phyloP scores from a whole-genome alignment of 2,329 filamentous ascomycete species.

The Penicillium sp. region DNA sequence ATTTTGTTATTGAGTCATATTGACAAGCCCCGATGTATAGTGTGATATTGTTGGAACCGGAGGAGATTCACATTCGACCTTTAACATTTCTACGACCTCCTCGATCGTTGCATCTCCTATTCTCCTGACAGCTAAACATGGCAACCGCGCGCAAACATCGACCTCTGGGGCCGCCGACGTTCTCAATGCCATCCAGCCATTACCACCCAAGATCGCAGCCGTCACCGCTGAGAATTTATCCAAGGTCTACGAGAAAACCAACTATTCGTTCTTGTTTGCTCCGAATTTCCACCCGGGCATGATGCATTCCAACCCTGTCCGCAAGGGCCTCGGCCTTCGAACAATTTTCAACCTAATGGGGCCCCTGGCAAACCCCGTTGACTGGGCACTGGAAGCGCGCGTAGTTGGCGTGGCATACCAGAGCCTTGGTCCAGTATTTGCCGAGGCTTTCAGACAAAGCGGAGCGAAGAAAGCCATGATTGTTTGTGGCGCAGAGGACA shows the following conservation, averaged over 20 bases:
- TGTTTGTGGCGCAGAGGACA: conserved; percentile 89
- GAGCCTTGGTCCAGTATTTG: conserved; percentile 84
- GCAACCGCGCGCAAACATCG: conserved; percentile 91
- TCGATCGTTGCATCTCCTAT: conserved; percentile 87
- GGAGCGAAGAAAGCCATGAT: conserved; percentile 82
- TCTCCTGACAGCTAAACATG: conserved; percentile 88
- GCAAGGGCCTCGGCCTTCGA: conserved; percentile 85
- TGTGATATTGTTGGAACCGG: conserved; percentile 97
- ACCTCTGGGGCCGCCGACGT: conserved; percentile 95
- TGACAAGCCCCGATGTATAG: conserved; percentile 35
- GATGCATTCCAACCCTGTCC: conserved; percentile 80
- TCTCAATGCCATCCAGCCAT: conserved; percentile 71
- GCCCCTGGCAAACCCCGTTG: conserved; percentile 85
- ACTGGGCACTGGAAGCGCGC: conserved; percentile 80
- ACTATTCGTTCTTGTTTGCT: conserved; percentile 94
- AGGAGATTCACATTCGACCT: conserved; percentile 94
- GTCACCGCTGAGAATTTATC: conserved; percentile 71
- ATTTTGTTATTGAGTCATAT: background rate
- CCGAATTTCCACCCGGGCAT: conserved; percentile 96
- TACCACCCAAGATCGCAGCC: conserved; percentile 69
- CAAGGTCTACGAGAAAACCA: conserved; percentile 72
- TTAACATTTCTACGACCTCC: conserved; percentile 95
- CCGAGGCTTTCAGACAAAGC: conserved; percentile 73
- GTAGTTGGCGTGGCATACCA: conserved; percentile 89
- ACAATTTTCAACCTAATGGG: conserved; percentile 98